Base-by-base conservation (phyloP, 2,329 filamentous ascomycete genomes). In the Niveomyces coronatus region DNA sequence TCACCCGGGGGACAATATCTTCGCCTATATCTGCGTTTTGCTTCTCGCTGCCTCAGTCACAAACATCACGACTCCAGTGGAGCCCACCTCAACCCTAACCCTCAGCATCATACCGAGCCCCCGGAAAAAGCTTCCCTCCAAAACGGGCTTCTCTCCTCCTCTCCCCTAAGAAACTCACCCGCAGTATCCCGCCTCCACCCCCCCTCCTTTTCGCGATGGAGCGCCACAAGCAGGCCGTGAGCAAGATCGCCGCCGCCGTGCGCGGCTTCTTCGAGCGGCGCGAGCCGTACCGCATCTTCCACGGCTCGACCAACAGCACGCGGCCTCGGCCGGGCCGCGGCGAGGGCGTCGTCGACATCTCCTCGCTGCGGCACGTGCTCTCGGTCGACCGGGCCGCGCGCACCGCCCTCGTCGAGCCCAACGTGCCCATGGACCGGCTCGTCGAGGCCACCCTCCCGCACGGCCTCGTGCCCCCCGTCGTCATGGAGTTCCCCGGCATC, bases 401-500 rank as follows among this genome's bases (percentile, higher is more conserved):
- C 37, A 78, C 70, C 6, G 81, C 78, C 4, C 65, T 85, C 17
- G 79, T 85, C 28, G 80, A 86, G 61, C 80, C 82, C 37, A 86
- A 85, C 49, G 81, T 85, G 9, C 71, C 79, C 18, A 84, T 86
- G 80, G 81, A 85, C 57, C 61, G 65, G 0, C 70, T 86, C 14
- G 78, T 84, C 35, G 74, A 78, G 50, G 63, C 66, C 18, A 84
- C 79, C 1, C 62, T 85, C 28, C 62, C 63, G n/a, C 64, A 81
- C 50, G 76, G 75, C 18, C 67, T 85, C 3, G 67, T 85, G 3
- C 80, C 81, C 0, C 79, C 78, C 3, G 76, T 85, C 3, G 79
- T 85, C 17, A 83, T 82, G 76, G 81, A 85, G 55, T 85, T 85
- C 48, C 80, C 79, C 0, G 81, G 80, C 23, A 85, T 85, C 56